Evolutionary conservation across 2,329 filamentous ascomycete species (phyloP).

Genomic region (Salinomyces thailandicus): DNA sequence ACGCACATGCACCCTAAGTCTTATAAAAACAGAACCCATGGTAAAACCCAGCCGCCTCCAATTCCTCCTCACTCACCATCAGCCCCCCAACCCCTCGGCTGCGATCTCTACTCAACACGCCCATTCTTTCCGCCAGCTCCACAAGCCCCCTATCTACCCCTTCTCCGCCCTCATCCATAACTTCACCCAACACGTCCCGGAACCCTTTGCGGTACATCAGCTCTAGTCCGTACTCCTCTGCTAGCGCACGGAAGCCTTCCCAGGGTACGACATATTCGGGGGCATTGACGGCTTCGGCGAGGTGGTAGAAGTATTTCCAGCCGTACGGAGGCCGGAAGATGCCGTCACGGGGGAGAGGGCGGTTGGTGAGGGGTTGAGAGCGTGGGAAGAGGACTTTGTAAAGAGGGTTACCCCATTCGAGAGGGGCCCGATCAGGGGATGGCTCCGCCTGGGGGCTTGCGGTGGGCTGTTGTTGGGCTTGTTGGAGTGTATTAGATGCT

Average conservation of each 20-base stretch:
- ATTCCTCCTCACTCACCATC: conserved; percentile 71
- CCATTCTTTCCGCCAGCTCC: conserved; percentile 88
- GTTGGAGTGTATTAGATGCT: too few species aligned
- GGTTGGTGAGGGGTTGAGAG: conserved; percentile 30
- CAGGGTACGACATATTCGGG: conserved; percentile 97
- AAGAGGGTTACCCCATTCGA: conserved; percentile 86
- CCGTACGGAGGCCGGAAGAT: conserved; percentile 90
- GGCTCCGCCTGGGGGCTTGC: background rate
- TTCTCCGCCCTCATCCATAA: conserved; percentile 37
- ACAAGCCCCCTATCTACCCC: conserved; percentile 75
- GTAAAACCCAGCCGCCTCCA: conserved; percentile 85
- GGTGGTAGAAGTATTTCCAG: conserved; percentile 96
- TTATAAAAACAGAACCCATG: conserved; percentile 96
- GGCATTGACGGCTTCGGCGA: conserved; percentile 91
- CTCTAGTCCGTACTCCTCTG: conserved; percentile 94
- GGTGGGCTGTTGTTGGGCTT: background rate
- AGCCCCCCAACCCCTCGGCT: conserved; percentile 40
- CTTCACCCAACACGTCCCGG: conserved; percentile 74
- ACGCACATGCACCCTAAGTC: too few species aligned
- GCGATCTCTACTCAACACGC: conserved; percentile 63
- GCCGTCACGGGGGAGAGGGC: conserved; percentile 57
- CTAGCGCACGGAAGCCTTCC: conserved; percentile 91
- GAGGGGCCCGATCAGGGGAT: conserved; percentile 16
- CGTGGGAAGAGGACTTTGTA: conserved; percentile 85
- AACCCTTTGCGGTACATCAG: conserved; percentile 89